phyloP scores from a whole-genome alignment of 1,139 yeast species.

The Pichia sp. region DNA sequence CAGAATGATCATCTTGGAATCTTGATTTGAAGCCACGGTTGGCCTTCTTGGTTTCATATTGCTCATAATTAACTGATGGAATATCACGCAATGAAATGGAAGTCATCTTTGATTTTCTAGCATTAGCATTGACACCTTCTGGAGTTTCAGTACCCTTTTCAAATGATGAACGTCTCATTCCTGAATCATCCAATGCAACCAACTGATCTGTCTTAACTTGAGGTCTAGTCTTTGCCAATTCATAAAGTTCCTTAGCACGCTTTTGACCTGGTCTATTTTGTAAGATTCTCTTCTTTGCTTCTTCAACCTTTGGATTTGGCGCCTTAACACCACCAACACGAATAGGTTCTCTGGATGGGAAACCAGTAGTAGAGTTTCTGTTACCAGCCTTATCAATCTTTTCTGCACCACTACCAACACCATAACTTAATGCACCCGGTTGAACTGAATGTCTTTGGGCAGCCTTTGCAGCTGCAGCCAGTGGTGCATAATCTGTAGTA shows the following conservation, averaged over 20 bases:
- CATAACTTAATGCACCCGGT: not conserved
- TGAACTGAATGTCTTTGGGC: conserved; percentile 24
- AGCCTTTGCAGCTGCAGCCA: conserved; percentile 31
- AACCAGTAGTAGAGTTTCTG: conserved; percentile 1
- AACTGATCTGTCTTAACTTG: conserved; percentile 17
- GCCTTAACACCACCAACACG: conserved; percentile 12
- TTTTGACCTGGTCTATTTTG: conserved; percentile 32
- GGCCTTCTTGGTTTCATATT: conserved; percentile 9
- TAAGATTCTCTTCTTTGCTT: conserved; percentile 18
- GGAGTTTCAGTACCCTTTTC: conserved; percentile 37
- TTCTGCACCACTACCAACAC: not conserved
- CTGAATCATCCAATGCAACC: conserved; percentile 12
- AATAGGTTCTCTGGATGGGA: not conserved
- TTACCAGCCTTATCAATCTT: not conserved
- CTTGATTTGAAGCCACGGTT: conserved; percentile 40
- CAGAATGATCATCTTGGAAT: conserved; percentile 56
- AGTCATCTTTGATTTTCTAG: conserved; percentile 14
- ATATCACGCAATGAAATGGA: conserved; percentile 27
- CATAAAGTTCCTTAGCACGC: conserved; percentile 40
- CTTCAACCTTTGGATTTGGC: conserved; percentile 21
- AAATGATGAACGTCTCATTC: conserved; percentile 48
- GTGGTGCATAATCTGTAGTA: conserved; percentile 13
- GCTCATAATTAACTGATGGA: conserved; percentile 11
- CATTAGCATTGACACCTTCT: not conserved
- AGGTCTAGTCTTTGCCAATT: conserved; percentile 35